Conservation (phyloP, 192 early-diverging fungal species). For the Linnemannia schmuckeri region DNA sequence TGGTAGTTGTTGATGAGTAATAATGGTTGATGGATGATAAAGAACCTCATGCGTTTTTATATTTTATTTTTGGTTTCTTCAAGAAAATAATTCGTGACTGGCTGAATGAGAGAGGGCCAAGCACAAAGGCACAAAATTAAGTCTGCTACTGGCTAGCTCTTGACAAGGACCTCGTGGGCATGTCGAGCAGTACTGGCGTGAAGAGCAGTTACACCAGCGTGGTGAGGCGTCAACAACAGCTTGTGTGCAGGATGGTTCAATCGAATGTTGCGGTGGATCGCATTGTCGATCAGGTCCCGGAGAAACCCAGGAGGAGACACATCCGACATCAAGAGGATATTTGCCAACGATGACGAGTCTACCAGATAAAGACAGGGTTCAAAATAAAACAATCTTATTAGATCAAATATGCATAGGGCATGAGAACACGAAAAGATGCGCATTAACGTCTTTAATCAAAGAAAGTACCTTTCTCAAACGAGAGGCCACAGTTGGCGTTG, state of each 20-base stretch:
- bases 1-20: not conserved
- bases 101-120: not conserved
- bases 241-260: not conserved
- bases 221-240: not conserved
- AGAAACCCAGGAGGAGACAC: slow-evolving; percentile 32
- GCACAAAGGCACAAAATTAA: not conserved
- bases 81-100: not conserved
- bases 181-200: not conserved
- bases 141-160: not conserved
- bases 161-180: not conserved
- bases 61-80: not conserved
- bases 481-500: slow-evolving; percentile 64
- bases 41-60: not conserved
- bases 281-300: slow-evolving; percentile 43
- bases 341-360: slow-evolving; percentile 54
- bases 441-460: not conserved
- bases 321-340: slow-evolving; percentile 48
- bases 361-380: not conserved
- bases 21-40: not conserved
- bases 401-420: not conserved
- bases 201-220: not conserved
- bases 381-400: not conserved
- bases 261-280: slow-evolving; percentile 26
- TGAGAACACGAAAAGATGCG: not conserved
- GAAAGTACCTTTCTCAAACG: slow-evolving; percentile 53